Evolutionary conservation across 2,329 filamentous ascomycete species (phyloP), one percentile per base, ranked within the genome.

Genomic region (Basipetospora sp.): DNA sequence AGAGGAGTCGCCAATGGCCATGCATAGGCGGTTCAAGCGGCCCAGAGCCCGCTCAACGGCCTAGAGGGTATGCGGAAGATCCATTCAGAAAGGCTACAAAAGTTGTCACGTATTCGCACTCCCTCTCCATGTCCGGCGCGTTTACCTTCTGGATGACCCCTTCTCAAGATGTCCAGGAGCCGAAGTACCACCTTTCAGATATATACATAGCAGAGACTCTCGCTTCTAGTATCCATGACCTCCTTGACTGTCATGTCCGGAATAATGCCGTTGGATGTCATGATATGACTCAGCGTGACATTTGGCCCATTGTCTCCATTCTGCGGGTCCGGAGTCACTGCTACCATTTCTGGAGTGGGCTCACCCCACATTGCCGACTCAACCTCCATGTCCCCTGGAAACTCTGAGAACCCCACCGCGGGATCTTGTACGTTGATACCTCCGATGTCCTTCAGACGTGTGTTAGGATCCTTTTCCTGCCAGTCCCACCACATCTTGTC

Each of bases 401-500:
- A 41, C 34, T 41, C 39, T 18, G 39, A 41, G 29, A 41, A 41
- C 15, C 39, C 39, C 18, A 32, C 22, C 4, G 28, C 39, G n/a
- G 39, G 39, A 18, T 41, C 27, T 20, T 41, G 39, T 3, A 30
- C 39, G 27, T 41, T 41, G 15, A 33, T 20, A 9, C 39, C 39
- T 14, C 26, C 39, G 29, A 41, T 41, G 4, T 36, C 39, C 18
- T 20, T 33, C 26, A 41, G 34, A 6, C 39, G 19, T 15, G 14
- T 26, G 10, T 17, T 14, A 5, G 28, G 28, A 15, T 41, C 39
- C 16, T 16, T 35, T 16, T 26, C 26, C 16, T 41, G 39, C 39
- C 39, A 41, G 28, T 41, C 39, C 17, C 33, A 27, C 39, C 39
- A 41, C 39, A 41, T 41, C 34, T 41, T 41, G 34, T 41, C 39